Conservation (phyloP, 192 early-diverging fungal species). For the Rhizophagus prolifer region DNA sequence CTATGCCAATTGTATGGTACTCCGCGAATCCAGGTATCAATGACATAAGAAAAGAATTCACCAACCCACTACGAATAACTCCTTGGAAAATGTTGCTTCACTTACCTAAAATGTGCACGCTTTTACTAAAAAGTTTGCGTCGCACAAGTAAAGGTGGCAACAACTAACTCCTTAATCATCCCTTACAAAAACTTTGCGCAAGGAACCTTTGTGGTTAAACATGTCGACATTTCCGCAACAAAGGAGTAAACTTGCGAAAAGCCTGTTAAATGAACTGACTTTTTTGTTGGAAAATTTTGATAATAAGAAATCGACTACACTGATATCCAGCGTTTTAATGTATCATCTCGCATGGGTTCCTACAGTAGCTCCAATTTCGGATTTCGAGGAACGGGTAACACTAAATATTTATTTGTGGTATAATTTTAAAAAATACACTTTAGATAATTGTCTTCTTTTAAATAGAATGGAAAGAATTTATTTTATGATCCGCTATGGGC, state of each 20-base stretch:
- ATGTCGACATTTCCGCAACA: conserved; percentile 46
- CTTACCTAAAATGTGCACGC: conserved; percentile 10
- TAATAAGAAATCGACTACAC: conserved; percentile 38
- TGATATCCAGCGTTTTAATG: conserved; percentile 49
- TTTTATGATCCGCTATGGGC: conserved; percentile 60
- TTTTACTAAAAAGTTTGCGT: neutral
- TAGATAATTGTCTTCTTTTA: neutral
- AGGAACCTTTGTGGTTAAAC: conserved; percentile 50
- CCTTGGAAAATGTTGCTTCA: conserved; percentile 5
- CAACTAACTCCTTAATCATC: conserved; percentile 22
- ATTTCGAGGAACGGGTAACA: conserved; percentile 38
- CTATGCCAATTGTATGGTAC: conserved; percentile 52
- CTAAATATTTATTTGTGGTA: neutral
- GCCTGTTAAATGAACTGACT: conserved; percentile 36
- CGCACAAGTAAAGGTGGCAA: neutral
- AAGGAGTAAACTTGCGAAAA: conserved; percentile 33
- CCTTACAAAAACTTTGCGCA: conserved; percentile 20
- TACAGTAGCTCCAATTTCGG: conserved; percentile 49
- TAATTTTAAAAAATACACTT: neutral
- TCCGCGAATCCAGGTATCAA: conserved; percentile 55
- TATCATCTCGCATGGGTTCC: conserved; percentile 59
- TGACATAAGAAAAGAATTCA: conserved; percentile 1
- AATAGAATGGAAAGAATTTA: conserved; percentile 36
- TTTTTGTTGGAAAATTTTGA: conserved; percentile 36
- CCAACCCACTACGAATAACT: neutral